Evolutionary conservation across 495 filamentous ascomycete species (phyloP).

Genomic region (Podospora tetraspora): DNA sequence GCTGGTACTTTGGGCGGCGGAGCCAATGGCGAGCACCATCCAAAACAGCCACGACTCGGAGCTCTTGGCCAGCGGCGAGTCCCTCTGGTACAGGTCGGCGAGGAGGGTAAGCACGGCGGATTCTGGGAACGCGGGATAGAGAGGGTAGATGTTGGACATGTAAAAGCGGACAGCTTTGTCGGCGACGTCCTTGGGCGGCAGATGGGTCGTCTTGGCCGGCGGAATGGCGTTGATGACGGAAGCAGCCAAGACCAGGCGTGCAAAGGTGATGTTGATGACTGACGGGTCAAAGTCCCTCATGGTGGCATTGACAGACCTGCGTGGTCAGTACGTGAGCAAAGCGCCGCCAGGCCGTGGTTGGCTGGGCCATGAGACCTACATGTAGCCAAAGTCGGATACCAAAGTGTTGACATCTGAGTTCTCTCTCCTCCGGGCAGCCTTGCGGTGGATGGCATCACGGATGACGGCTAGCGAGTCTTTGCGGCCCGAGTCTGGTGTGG

Average conservation of each 20-base stretch:
- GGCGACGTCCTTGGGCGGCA: constrained; percentile 63
- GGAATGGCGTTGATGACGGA: constrained; percentile 62
- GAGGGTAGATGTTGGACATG: constrained; percentile 69
- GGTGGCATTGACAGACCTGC: constrained; percentile 82
- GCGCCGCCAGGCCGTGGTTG: not conserved
- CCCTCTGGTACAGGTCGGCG: constrained; percentile 66
- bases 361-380: constrained; percentile 43
- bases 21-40: constrained; percentile 81
- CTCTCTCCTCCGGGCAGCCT: constrained; percentile 55
- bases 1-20: constrained; percentile 62
- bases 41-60: constrained; percentile 80
- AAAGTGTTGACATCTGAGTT: constrained; percentile 73
- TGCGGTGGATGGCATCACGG: constrained; percentile 53
- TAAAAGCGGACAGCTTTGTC: constrained; percentile 71
- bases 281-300: constrained; percentile 88
- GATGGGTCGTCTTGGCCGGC: constrained; percentile 44
- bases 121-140: constrained; percentile 76
- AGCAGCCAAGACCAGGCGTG: constrained; percentile 70
- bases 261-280: constrained; percentile 77
- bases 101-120: constrained; percentile 68
- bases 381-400: constrained; percentile 74
- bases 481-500: constrained; percentile 40
- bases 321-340: constrained; percentile 8
- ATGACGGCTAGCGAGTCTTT: constrained; percentile 57
- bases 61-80: constrained; percentile 56